Evolutionary conservation across 2,329 filamentous ascomycete genomes (phyloP), one percentile per base, ranked within the genome.

Genomic region (Onygenales sp.): DNA sequence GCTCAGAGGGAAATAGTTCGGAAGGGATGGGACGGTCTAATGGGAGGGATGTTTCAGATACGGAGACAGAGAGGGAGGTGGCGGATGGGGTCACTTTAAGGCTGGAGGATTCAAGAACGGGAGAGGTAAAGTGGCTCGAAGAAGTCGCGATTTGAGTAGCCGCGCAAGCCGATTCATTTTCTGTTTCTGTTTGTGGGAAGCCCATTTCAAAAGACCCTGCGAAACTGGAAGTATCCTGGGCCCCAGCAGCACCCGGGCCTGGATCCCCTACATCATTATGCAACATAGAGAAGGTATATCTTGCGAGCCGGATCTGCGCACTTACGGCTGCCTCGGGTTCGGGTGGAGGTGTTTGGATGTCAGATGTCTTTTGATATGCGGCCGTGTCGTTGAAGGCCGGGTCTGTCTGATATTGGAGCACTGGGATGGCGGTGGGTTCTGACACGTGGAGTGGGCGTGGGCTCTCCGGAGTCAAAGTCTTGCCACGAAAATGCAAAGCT

Each of bases 371-470:
- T 56, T 74, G 74, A 66, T 81, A 80, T 57, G 77, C 78, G 52
- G 82, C 76, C 53, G 82, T 82, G 67, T 85, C 82, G 71, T 85
- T 84, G 75, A 86, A 85, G 61, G 79, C 73, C 52, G 83, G 82
- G 70, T 88, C 84, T 79, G 82, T 87, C 72, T 86, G 83, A 66
- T 84, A 83, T 65, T 83, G 78, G 64, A 87, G 75, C 52, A 88
- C 79, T 54, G 84, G 83, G 55, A 87, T 86, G 60, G 82, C 85
- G 61, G 82, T 78, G 51, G 84, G 83, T 68, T 84, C 80, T 60
- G 84, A 78, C 60, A 84, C 75, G 69, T 87, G 82, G 62, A 86
- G 70, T 60, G 85, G 85, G 62, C 84, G 82, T 64, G 85, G 85
- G 66, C 83, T 87, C 65, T 85, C 81, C 59, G 85, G 85, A 65